Conservation (phyloP, 805 yeast genomes). For the Saccharomycopsis microspora region DNA sequence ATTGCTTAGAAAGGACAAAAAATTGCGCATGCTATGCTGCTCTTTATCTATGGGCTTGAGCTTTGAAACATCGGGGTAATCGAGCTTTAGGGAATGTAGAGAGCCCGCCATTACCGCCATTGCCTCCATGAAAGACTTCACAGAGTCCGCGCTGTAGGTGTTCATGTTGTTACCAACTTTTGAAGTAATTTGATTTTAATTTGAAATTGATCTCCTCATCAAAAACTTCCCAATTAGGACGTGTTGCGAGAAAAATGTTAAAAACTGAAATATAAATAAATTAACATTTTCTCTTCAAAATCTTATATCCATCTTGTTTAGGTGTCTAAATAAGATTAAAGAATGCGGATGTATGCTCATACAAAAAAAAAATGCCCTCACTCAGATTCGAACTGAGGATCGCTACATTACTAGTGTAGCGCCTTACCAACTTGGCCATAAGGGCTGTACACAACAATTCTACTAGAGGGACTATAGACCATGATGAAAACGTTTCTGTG, state of each 20-base stretch:
- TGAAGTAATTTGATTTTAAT: no score
- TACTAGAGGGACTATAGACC: no score
- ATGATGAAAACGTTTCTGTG: no score
- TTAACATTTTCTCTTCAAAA: no score
- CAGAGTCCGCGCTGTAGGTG: slow-evolving; percentile 46
- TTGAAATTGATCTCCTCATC: no score
- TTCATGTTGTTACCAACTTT: no score
- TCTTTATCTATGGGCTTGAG: slow-evolving; percentile 19
- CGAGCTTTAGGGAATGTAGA: slow-evolving; percentile 24
- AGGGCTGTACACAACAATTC: slow-evolving; percentile 18
- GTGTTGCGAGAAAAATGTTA: no score
- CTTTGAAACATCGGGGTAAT: slow-evolving; percentile 22
- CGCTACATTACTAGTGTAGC: slow-evolving; percentile 29
- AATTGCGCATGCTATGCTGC: background rate
- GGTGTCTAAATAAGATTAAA: no score
- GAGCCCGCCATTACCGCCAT: slow-evolving; percentile 59
- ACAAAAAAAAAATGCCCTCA: slow-evolving; percentile 22
- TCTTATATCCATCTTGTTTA: no score
- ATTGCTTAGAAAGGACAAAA: no score
- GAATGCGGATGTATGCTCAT: background rate
- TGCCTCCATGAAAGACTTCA: slow-evolving; percentile 69
- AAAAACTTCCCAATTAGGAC: no score
- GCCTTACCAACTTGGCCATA: slow-evolving; percentile 30
- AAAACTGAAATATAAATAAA: no score
- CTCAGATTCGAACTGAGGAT: slow-evolving; percentile 29